Base-by-base conservation (phyloP, 495 filamentous ascomycete genomes). In the Articulospora tetracladia region DNA sequence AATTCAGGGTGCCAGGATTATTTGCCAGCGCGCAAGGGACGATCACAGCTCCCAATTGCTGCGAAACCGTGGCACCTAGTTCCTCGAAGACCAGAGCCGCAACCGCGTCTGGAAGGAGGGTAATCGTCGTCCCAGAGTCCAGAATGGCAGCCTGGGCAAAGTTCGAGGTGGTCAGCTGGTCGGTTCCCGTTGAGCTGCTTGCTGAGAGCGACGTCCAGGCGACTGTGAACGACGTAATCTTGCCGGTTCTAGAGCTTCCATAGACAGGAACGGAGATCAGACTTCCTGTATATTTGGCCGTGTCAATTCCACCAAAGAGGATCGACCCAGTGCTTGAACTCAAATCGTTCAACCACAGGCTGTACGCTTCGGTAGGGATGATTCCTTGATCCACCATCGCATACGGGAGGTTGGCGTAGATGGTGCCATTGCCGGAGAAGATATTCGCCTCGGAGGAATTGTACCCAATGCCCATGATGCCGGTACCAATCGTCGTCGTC, bases 281-380 rank as follows among this genome's bases (percentile, higher is more conserved):
- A 1, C 83, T 67, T 24, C 92, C 94, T 17, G 73, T 73, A 68
- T 88, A 98, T 70, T 96, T 97, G 24, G 81, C 82, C 0, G 88
- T 92, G 68, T 98, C 89, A 54, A 98, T 89, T 22, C 95, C 94
- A 23, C 94, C 94, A 62, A 98, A 98, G 7, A 98, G 81, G 48
- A 98, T 86, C 8, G 87, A 84, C n/a, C 94, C 94, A 28, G 83
- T 85, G 22, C 73, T 78, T 20, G 84, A 77, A 78, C 76, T 73
- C 8, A 93, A 76, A 63, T 93, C 89, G 67, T 96, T 90, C 50
- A 96, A 74, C 92, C 92, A 97, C 11, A 97, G 73, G 55, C 90
- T 95, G 70, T 94, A 98, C 12, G 94, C 93, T 51, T 83, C 85
- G 1, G 89, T 88, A 57, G 88, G 83, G 69, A 96, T 95, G 49